phyloP scores from a whole-genome alignment of 805 yeast species.

The Candida succiphila region DNA sequence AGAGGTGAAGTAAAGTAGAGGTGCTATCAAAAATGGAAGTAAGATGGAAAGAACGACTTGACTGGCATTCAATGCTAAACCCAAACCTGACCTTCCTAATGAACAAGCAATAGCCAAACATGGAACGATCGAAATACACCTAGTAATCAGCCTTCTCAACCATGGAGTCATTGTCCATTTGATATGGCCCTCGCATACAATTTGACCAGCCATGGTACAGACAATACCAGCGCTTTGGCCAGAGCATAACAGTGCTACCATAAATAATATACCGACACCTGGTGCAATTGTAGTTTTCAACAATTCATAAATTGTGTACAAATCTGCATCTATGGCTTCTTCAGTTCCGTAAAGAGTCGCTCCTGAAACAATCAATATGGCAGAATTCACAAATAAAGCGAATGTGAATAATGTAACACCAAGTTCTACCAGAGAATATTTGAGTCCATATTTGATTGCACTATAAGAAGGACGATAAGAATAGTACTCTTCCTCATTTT shows the following conservation, averaged over 20 bases:
- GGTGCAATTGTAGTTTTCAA: conserved; percentile 49
- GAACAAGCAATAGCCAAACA: conserved; percentile 55
- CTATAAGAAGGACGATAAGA: conserved; percentile 52
- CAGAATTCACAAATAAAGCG: conserved; percentile 75
- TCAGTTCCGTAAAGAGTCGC: conserved; percentile 58
- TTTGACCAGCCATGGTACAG: conserved; percentile 85
- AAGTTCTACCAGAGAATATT: conserved; percentile 59
- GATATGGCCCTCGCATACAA: conserved; percentile 79
- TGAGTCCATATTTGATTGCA: conserved; percentile 62
- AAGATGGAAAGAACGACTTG: conserved; percentile 73
- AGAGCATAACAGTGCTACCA: conserved; percentile 67
- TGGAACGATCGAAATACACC: conserved; percentile 67
- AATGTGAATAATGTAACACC: conserved; percentile 58
- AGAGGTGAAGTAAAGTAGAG: conserved; percentile 70
- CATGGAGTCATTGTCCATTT: conserved; percentile 74
- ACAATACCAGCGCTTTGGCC: conserved; percentile 85
- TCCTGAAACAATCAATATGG: conserved; percentile 72
- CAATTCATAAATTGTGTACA: conserved; percentile 60
- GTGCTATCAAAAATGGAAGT: conserved; percentile 73
- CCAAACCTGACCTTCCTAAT: conserved; percentile 60
- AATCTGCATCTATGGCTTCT: conserved; percentile 55
- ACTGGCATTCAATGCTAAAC: conserved; percentile 64
- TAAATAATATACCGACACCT: conserved; percentile 70
- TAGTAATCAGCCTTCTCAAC: conserved; percentile 65
- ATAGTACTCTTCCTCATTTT: conserved; percentile 29